A percentile compares a stretch with the other conserved stretches of the same genome.
Evolutionary conservation across 2,329 filamentous ascomycete species (phyloP).

Genomic region (Aspergillus arachidicola): DNA sequence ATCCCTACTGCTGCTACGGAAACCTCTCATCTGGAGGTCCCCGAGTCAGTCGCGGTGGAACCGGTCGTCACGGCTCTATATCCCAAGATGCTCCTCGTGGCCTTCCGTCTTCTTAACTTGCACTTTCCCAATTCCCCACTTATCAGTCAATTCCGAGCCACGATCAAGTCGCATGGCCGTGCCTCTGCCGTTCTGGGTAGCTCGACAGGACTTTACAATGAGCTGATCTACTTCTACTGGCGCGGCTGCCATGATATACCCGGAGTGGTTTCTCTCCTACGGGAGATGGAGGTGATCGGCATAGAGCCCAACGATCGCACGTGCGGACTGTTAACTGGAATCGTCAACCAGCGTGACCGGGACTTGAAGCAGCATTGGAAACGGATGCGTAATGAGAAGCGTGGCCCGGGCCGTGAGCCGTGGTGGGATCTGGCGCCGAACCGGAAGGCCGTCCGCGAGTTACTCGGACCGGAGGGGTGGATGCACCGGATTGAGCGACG

Average conservation of each 20-base stretch:
- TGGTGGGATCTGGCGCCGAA: constrained; percentile 40
- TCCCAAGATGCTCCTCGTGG: constrained; percentile 43
- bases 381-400: constrained; percentile 5
- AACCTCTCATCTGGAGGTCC: constrained; percentile 31
- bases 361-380: constrained; percentile 25
- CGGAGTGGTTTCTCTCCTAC: constrained; percentile 41
- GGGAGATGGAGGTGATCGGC: constrained; percentile 49
- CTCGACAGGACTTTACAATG: constrained; percentile 47
- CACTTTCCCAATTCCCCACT: constrained; percentile 45
- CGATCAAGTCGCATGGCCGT: constrained; percentile 44
- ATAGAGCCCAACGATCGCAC: constrained; percentile 41
- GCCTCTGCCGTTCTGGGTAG: constrained; percentile 47
- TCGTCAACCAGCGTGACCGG: constrained; percentile 29
- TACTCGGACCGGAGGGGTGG: constrained; percentile 31
- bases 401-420: constrained; percentile 13
- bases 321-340: constrained; percentile 31
- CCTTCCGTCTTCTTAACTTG: constrained; percentile 43
- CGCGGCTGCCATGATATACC: constrained; percentile 43
- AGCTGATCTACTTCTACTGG: constrained; percentile 48
- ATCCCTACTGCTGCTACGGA: neutral
- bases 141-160: constrained; percentile 43
- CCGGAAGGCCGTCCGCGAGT: constrained; percentile 29
- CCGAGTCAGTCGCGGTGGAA: constrained; percentile 31
- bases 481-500: constrained; percentile 24
- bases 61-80: constrained; percentile 42